Conservation (phyloP, 1,284 basidiomycete species). For the Ceratobasidium sp. region DNA sequence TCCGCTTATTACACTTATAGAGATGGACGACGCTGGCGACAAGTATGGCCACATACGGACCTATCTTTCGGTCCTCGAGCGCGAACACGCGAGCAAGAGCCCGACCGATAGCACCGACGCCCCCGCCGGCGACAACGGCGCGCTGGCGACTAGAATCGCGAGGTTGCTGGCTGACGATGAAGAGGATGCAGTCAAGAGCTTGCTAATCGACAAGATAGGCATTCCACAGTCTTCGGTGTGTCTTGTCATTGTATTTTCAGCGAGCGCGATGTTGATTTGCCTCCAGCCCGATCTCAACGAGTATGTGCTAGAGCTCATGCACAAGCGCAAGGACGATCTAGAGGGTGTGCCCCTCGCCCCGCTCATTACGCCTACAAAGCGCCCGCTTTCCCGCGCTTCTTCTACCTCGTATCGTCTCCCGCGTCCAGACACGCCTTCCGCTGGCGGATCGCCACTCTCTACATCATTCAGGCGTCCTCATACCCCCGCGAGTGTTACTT, state of each 20-base stretch:
- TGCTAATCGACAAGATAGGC: slow-evolving; percentile 73
- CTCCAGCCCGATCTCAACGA: slow-evolving; percentile 49
- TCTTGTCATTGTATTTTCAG: slow-evolving; percentile 46
- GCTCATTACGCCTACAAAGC: slow-evolving; percentile 70
- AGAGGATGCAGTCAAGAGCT: slow-evolving; percentile 80
- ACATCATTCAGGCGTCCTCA: slow-evolving; percentile 76
- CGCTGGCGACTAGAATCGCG: slow-evolving; percentile 72
- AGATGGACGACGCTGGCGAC: slow-evolving; percentile 41
- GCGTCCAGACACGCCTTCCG: slow-evolving; percentile 73
- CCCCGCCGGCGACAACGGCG: slow-evolving; percentile 52
- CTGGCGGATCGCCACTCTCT: slow-evolving; percentile 63
- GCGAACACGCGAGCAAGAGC: slow-evolving; percentile 33
- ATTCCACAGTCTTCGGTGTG: slow-evolving; percentile 78
- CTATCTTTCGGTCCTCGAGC: slow-evolving; percentile 17
- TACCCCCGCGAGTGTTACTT: slow-evolving; percentile 65
- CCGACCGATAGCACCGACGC: slow-evolving; percentile 5
- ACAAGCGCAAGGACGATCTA: slow-evolving; percentile 81
- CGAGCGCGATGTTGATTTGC: slow-evolving; percentile 49
- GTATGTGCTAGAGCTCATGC: slow-evolving; percentile 82
- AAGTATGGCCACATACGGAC: slow-evolving; percentile 33
- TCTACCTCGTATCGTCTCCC: slow-evolving; percentile 63
- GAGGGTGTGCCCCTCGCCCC: slow-evolving; percentile 82
- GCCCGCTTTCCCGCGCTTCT: slow-evolving; percentile 78
- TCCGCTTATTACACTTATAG: slow-evolving; percentile 10
- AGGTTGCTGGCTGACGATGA: slow-evolving; percentile 76